phyloP scores from a whole-genome alignment of 1,284 basidiomycete genomes.

The Takashimella tepidaria region DNA sequence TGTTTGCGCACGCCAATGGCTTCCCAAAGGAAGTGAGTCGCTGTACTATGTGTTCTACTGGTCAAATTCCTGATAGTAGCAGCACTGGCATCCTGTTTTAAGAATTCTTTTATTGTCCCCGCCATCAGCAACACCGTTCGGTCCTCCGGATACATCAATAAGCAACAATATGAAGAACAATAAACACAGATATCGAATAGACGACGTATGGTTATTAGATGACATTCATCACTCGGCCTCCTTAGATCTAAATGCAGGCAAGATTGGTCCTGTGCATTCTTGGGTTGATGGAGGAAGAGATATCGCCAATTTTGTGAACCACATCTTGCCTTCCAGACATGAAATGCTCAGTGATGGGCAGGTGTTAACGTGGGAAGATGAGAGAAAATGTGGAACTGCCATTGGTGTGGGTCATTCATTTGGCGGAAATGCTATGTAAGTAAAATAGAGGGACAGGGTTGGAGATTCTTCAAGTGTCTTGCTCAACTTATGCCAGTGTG shows the following conservation, averaged over 20 bases:
- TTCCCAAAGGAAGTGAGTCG: constrained; percentile 69
- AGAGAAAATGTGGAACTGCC: constrained; percentile 17
- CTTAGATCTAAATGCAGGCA: constrained; percentile 58
- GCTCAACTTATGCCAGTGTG: constrained; percentile 49
- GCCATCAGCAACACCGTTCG: too few relatives aligned
- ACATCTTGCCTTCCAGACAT: constrained; percentile 40
- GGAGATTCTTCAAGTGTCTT: too few relatives aligned
- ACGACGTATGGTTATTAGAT: constrained; percentile 77
- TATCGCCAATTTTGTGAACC: constrained; percentile 46
- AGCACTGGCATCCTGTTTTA: constrained; percentile 60
- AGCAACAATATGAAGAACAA: too few relatives aligned
- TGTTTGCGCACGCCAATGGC: constrained; percentile 73
- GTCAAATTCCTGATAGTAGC: constrained; percentile 47
- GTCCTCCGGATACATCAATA: constrained; percentile 2
- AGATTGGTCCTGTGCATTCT: constrained; percentile 46
- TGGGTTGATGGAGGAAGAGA: constrained; percentile 48
- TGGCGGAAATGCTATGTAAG: constrained; percentile 66
- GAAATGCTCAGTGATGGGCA: not conserved
- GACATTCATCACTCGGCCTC: constrained; percentile 71
- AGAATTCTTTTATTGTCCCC: constrained; percentile 51
- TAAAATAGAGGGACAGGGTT: too few relatives aligned
- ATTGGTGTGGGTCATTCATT: constrained; percentile 75
- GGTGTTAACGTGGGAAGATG: constrained; percentile 48
- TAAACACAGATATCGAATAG: constrained; percentile 50
- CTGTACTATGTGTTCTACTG: too few relatives aligned